Evolutionary conservation across 2,329 filamentous ascomycete species (phyloP).

Genomic region (Paracamarosporium sp.): DNA sequence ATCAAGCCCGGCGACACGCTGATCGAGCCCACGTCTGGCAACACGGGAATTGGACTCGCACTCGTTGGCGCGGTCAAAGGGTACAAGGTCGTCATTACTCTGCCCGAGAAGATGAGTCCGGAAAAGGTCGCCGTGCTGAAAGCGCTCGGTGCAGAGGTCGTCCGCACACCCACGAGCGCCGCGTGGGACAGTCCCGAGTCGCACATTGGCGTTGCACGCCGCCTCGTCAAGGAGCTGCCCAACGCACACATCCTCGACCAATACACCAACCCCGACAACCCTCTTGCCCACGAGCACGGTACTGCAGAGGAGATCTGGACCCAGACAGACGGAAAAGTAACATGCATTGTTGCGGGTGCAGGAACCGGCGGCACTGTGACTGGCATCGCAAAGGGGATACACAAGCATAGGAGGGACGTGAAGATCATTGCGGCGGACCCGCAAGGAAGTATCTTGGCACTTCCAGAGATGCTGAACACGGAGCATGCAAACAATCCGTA

Average conservation of each 20-base stretch:
- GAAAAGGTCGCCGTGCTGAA: conserved; percentile 97
- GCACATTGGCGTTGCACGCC: conserved; percentile 91
- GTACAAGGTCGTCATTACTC: conserved; percentile 97
- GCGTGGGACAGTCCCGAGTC: conserved; percentile 94
- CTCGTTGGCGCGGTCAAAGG: conserved; percentile 95
- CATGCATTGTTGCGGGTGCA: conserved; percentile 85
- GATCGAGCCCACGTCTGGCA: conserved; percentile 97
- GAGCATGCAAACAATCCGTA: conserved; percentile 83
- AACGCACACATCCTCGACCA: conserved; percentile 98
- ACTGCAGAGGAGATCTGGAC: conserved; percentile 97
- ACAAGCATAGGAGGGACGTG: conserved; percentile 83
- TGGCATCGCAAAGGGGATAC: conserved; percentile 82
- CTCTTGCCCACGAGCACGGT: conserved; percentile 88
- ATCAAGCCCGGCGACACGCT: conserved; percentile 97
- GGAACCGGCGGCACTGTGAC: conserved; percentile 96
- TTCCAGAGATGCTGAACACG: conserved; percentile 80
- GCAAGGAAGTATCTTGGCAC: conserved; percentile 85
- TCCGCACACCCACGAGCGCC: conserved; percentile 93
- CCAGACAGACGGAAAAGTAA: conserved; percentile 84
- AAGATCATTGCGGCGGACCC: conserved; percentile 94
- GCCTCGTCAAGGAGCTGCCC: conserved; percentile 92
- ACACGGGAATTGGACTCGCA: conserved; percentile 95
- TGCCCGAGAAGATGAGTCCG: conserved; percentile 98
- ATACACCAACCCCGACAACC: conserved; percentile 91
- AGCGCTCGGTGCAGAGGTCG: conserved; percentile 94